Evolutionary conservation across 2,329 filamentous ascomycete species (phyloP), one percentile per base, ranked within the genome.

Genomic region (Alternaria brassicicola): DNA sequence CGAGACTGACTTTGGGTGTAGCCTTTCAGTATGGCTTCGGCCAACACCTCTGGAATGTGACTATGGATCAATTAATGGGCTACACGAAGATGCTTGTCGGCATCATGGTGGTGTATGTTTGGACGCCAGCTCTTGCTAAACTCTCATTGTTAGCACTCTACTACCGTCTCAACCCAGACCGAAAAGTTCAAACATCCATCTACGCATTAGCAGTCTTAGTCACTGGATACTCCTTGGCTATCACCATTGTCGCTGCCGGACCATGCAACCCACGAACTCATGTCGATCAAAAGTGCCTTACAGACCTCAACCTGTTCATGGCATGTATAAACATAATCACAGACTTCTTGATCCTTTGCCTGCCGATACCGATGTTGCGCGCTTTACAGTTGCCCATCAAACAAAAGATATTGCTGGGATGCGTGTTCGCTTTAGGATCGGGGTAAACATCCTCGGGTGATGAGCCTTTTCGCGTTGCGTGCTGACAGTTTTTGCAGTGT

Each of bases 281-380:
- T 36, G 50, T 36, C 3, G 58, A 61, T 13, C 56, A 54, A n/a
- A 55, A 58, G 23, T 68, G 64, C 36, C 59, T 68, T 31, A 62
- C 59, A 10, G 52, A 63, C 19, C 39, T 65, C n/a, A 65, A 65
- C 13, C 51, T 68, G n/a, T 62, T 60, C 39, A 61, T 62, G 61
- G 56, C 61, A 2, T 58, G 65, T 25, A 65, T 77, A 55, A 77
- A 77, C 38, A 76, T 78, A 43, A 48, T 71, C 10, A 77, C 74
- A 25, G 76, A 78, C 59, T 58, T 75, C n/a, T 57, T 68, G 21
- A 72, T 76, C n/a, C 62, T 73, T 5, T 49, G 71, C 2, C 53
- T 78, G 3, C 76, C 76, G 19, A 41, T 68, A 41, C 61, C 57
- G 2, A 65, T 65, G 62, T 21, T 69, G 39, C 51, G 45, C 42